Evolutionary conservation across 2,329 filamentous ascomycete genomes (phyloP), one percentile per base, ranked within the genome.

Genomic region (Xylariaceae sp.): DNA sequence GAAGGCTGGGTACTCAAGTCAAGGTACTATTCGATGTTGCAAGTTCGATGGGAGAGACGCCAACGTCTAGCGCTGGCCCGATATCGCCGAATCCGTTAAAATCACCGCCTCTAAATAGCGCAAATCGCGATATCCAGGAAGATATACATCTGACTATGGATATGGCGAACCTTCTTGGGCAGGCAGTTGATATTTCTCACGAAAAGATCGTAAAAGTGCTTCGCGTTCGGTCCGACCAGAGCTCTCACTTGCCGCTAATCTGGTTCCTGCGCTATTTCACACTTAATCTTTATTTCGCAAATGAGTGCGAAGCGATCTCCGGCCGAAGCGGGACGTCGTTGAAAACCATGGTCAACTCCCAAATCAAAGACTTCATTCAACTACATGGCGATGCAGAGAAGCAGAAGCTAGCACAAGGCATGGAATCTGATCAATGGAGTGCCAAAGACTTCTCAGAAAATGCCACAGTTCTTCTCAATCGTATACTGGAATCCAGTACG

Each of bases 21-120:
- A 99, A 99, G 72, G 87, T 98, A 9, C 76, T 99, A n/a, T 80
- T 99, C 9, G 95, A 99, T 72, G 90, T 96, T 19, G 95, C 93
- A 0, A 96, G 92, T 70, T 88, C 85, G 12, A 81, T 90, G 49
- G 79, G 82, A 14, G 76, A 80, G 37, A 70, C 63, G 20, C 67
- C 68, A 41, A 67, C 67, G 54, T 63, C 56, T 61, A 73, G 63
- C 1, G 65, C 70, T 0, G 77, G 75, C 5, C 55, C 80, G 40
- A 78, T 75, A 55, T 82, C 81, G 7, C 80, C 81, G 1, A 74
- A 65, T 44, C 61, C 77, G 1, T 55, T 80, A 9, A 76, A 76
- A 61, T 85, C 82, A 2, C 82, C 82, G 0, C 67, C 69, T 10
- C 72, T 83, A 2, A 75, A 79, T 41, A 85, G 82, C 55, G 82